Evolutionary conservation across 2,329 filamentous ascomycete genomes (phyloP).

Genomic region (Penicillium sp.): DNA sequence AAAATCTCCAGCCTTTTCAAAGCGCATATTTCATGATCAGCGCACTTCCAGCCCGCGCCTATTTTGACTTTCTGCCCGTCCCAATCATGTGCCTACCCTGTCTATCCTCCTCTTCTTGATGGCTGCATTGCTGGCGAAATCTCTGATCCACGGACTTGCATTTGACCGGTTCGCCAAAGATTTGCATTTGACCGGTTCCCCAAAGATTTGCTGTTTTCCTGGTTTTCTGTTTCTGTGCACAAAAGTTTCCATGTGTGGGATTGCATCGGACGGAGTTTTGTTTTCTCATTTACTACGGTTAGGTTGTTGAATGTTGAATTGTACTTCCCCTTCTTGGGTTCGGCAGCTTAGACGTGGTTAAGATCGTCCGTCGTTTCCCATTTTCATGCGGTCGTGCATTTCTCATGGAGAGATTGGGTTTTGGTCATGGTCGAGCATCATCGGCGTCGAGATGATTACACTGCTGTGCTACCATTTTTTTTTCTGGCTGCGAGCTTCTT

Average conservation of each 20-base stretch:
- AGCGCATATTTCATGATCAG: neutral
- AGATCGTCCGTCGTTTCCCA: neutral
- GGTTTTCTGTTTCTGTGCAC: neutral
- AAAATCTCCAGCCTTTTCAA: neutral
- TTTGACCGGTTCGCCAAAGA: slow-evolving; percentile 19
- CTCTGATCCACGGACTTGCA: slow-evolving; percentile 6
- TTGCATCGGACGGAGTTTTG: slow-evolving; percentile 20
- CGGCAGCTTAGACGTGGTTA: neutral
- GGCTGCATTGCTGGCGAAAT: slow-evolving; percentile 16
- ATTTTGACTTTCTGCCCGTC: slow-evolving; percentile 2
- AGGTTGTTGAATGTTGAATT: too few species aligned
- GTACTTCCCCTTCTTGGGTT: neutral
- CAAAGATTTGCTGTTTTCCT: slow-evolving; percentile 6
- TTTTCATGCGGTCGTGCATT: neutral
- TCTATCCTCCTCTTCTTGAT: slow-evolving; percentile 3
- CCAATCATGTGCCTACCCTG: neutral
- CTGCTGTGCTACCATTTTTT: neutral
- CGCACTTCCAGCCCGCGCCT: neutral
- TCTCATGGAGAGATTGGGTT: neutral
- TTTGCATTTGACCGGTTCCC: slow-evolving; percentile 21
- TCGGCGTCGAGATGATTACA: neutral
- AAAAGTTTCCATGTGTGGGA: slow-evolving; percentile 20
- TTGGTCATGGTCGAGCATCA: neutral
- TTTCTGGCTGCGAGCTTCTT: neutral
- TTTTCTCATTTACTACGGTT: neutral